A percentile compares a stretch with the other conserved stretches of the same genome.
Conservation (phyloP, 2,329 filamentous ascomycete genomes). For the Talaromyces funiculosus region DNA sequence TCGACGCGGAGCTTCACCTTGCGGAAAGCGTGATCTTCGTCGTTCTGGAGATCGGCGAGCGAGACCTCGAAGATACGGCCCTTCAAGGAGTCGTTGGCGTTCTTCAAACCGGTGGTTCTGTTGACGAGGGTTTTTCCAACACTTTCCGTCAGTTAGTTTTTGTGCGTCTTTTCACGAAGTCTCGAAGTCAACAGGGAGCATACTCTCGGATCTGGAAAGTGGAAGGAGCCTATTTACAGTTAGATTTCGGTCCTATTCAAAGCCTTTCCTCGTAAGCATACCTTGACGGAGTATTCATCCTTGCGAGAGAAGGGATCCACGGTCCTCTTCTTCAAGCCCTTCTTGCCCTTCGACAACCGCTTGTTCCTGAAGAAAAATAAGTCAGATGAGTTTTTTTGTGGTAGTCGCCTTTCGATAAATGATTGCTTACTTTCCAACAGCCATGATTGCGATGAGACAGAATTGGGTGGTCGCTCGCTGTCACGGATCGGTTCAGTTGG, state of each 20-base stretch:
- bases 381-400: not conserved
- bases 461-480: constrained; percentile 15
- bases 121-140: constrained; percentile 99
- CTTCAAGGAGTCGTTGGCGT: constrained; percentile 98
- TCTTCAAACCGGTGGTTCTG: constrained; percentile 99
- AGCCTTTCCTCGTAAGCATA: constrained; percentile 34
- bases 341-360: constrained; percentile 99
- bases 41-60: constrained; percentile 97
- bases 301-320: constrained; percentile 96
- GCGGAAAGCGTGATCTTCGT: constrained; percentile 99
- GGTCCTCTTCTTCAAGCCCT: constrained; percentile 99
- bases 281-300: constrained; percentile 99
- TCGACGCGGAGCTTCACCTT: constrained; percentile 99
- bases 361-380: constrained; percentile 68
- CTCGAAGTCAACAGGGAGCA: constrained; percentile 36
- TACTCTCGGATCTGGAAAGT: constrained; percentile 97
- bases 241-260: not conserved
- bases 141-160: constrained; percentile 49
- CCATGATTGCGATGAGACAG: constrained; percentile 61
- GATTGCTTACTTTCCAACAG: constrained; percentile 66
- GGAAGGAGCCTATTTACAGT: constrained; percentile 67
- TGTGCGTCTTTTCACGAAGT: constrained; percentile 15
- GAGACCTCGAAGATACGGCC: constrained; percentile 98
- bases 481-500: constrained; percentile 22
- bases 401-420: not conserved